A percentile compares a stretch with the other conserved stretches of the same genome.
These are phyloP conservation scores for Botrytis fragariae DNA, from an alignment of 2,329 filamentous ascomycete genomes.

Conservation along the genomic window DNA sequence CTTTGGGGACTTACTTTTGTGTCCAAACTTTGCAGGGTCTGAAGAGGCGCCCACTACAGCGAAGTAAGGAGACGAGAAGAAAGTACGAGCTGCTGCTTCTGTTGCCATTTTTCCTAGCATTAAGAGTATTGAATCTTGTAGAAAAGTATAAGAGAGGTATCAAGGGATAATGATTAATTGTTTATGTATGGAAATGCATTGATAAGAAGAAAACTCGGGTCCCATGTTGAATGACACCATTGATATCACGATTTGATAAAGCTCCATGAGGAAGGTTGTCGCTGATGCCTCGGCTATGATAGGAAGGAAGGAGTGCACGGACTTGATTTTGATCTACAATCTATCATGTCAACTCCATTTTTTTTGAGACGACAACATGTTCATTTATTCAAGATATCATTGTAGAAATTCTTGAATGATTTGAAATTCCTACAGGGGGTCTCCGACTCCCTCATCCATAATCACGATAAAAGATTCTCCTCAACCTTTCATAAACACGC, in stretches of 20 bases:
- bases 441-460: fast-evolving
- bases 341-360: not conserved
- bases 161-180: not conserved
- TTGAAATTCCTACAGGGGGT: not conserved
- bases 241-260: not conserved
- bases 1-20: constrained; percentile 61
- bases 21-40: constrained; percentile 80
- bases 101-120: constrained; percentile 52
- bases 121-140: not conserved
- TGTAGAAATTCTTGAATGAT: not conserved
- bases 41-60: constrained; percentile 89
- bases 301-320: not conserved
- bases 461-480: not conserved
- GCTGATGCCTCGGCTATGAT: not conserved
- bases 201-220: not conserved
- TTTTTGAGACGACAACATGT: not conserved
- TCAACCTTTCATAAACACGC: not conserved
- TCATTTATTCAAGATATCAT: not conserved
- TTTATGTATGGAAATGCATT: not conserved
- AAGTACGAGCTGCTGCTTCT: constrained; percentile 69
- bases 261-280: constrained; percentile 3
- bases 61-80: constrained; percentile 77
- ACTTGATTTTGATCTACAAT: not conserved
- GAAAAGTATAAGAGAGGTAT: not conserved
- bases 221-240: not conserved